Conservation (phyloP, 345 rosid species). For the Alliaria petiolata region DNA sequence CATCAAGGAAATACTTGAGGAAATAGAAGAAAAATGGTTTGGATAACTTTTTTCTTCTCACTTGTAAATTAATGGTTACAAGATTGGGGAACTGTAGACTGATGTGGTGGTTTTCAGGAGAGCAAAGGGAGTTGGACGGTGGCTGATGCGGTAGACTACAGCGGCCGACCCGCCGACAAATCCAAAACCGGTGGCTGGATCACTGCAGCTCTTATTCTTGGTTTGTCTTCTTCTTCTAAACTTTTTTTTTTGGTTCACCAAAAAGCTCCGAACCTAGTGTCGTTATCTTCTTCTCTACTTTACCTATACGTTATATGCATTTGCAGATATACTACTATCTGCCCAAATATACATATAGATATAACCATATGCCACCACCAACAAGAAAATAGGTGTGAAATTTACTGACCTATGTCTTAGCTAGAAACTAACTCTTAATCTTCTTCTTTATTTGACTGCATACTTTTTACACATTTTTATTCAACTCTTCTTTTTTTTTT, state of each 20-base stretch:
- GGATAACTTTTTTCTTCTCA: neutral
- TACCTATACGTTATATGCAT: neutral
- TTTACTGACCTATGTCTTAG: neutral
- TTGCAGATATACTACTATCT: neutral
- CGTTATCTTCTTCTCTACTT: neutral
- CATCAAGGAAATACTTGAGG: neutral
- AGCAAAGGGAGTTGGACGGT: slow-evolving; percentile 36
- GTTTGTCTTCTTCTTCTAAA: slow-evolving; percentile 28
- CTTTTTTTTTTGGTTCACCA: neutral
- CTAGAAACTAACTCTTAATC: neutral
- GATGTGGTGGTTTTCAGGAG: slow-evolving; percentile 36
- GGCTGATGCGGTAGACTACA: slow-evolving; percentile 55
- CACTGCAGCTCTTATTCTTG: slow-evolving; percentile 62
- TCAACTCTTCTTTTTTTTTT: no score
- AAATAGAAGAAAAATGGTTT: slow-evolving; percentile 23
- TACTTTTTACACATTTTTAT: neutral
- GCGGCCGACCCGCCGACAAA: slow-evolving; percentile 54
- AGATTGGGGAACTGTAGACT: neutral
- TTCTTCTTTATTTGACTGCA: neutral
- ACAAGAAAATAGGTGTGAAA: neutral
- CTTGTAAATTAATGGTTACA: slow-evolving; percentile 5
- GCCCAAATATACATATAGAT: neutral
- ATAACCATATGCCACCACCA: neutral
- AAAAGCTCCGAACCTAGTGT: slow-evolving; percentile 20
- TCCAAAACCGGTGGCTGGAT: slow-evolving; percentile 68